Conservation (phyloP, 345 rosid genomes). For the Capsella bursapastoris region DNA sequence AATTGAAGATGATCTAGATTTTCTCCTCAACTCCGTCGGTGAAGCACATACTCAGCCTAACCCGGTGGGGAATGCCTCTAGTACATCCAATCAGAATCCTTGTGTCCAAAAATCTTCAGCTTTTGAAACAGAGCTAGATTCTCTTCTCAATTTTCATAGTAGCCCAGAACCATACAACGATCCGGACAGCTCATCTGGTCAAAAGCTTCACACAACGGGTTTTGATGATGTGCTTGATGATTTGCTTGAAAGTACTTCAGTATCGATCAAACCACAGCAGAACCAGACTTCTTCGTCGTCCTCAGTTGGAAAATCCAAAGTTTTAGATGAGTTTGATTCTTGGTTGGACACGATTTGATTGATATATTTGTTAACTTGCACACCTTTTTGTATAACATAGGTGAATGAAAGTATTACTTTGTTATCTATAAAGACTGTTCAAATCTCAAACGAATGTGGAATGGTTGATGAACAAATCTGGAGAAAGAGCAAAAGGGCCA, state of each 20-base stretch:
- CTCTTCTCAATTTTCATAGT: conserved; percentile 32
- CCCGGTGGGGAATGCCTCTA: background rate
- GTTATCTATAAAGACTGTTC: background rate
- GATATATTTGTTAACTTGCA: conserved; percentile 25
- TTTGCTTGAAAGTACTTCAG: conserved; percentile 61
- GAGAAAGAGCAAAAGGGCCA: background rate
- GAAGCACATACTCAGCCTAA: conserved; percentile 40
- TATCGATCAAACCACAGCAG: conserved; percentile 39
- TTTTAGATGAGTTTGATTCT: conserved; percentile 79
- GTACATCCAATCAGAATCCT: background rate
- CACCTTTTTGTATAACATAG: background rate
- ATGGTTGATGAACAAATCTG: background rate
- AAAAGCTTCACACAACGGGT: conserved; percentile 14
- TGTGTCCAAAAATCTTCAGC: conserved; percentile 10
- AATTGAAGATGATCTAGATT: conserved; percentile 69
- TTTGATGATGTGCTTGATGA: conserved; percentile 62
- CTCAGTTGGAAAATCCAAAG: conserved; percentile 52
- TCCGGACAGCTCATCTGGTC: conserved; percentile 21
- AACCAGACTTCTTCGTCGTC: conserved; percentile 45
- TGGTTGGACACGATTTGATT: conserved; percentile 82
- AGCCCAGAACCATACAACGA: background rate
- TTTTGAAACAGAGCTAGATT: conserved; percentile 37
- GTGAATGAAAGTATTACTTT: conserved; percentile 10
- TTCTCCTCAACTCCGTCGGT: conserved; percentile 60
- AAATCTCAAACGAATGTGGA: background rate